A percentile compares a stretch with the other conserved stretches of the same genome.
Evolutionary conservation across 371 early-diverging fungal species (phyloP).

Genomic region (Mortierella sp.): DNA sequence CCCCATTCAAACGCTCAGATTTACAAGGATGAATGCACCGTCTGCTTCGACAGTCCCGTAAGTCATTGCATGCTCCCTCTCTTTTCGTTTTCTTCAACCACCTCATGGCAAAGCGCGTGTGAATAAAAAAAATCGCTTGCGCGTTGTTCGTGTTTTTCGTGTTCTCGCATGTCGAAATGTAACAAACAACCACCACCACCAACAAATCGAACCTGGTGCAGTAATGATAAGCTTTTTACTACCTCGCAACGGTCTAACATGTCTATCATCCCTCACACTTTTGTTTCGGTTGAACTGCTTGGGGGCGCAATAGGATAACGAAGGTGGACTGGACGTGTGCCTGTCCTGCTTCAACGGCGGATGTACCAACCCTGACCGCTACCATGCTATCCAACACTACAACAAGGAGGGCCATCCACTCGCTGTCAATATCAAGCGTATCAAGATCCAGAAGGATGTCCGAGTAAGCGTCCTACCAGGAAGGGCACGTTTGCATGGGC

Average conservation of each 20-base stretch:
- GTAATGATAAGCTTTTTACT: background rate
- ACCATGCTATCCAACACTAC: slow-evolving; percentile 85
- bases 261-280: no score
- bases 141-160: background rate
- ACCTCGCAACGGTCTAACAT: background rate
- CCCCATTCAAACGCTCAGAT: slow-evolving; percentile 72
- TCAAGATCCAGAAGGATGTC: slow-evolving; percentile 61
- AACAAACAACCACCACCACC: no score
- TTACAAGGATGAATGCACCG: slow-evolving; percentile 96
- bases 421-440: slow-evolving; percentile 87
- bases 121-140: background rate
- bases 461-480: slow-evolving; percentile 22
- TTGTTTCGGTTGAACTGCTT: background rate
- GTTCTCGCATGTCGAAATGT: background rate
- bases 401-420: slow-evolving; percentile 81
- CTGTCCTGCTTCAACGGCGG: slow-evolving; percentile 95
- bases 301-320: slow-evolving; percentile 64
- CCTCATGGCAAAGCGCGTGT: background rate
- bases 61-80: slow-evolving; percentile 1
- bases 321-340: slow-evolving; percentile 92
- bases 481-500: no score
- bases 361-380: slow-evolving; percentile 72
- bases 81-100: background rate
- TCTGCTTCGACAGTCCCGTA: slow-evolving; percentile 93
- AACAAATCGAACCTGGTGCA: background rate